phyloP scores from a whole-genome alignment of 2,329 filamentous ascomycete genomes.

The Stemphylium beticola region DNA sequence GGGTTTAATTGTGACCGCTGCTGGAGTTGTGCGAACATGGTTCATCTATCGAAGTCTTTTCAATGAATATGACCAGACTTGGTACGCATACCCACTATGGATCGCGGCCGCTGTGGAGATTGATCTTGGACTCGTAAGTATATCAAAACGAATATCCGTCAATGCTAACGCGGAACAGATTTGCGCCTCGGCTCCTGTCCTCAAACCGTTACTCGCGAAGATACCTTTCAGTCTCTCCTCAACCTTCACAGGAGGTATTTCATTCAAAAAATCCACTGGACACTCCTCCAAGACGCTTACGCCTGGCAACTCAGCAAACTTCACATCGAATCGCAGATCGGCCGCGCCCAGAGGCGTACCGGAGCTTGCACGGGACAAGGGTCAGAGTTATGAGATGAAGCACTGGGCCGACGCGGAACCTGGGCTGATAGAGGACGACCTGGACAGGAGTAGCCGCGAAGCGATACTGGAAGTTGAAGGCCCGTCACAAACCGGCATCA shows the following conservation, averaged over 20 bases:
- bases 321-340: slow-evolving; percentile 21
- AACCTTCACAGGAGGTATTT: slow-evolving; percentile 21
- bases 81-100: slow-evolving; percentile 55
- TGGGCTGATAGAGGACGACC: neutral
- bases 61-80: slow-evolving; percentile 52
- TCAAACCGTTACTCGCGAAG: slow-evolving; percentile 37
- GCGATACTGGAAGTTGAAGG: slow-evolving; percentile 10
- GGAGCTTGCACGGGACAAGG: slow-evolving; percentile 18
- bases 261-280: slow-evolving; percentile 11
- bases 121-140: slow-evolving; percentile 54
- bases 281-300: slow-evolving; percentile 11
- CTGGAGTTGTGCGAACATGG: slow-evolving; percentile 53
- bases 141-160: neutral
- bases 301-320: slow-evolving; percentile 9
- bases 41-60: slow-evolving; percentile 53
- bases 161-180: slow-evolving; percentile 22
- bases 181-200: slow-evolving; percentile 40
- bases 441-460: slow-evolving; percentile 10
- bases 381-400: slow-evolving; percentile 31
- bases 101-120: slow-evolving; percentile 56
- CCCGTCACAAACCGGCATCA: neutral
- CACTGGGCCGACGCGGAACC: slow-evolving; percentile 26
- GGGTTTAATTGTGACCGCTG: slow-evolving; percentile 52
- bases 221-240: slow-evolving; percentile 32
- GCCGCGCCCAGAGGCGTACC: slow-evolving; percentile 18